These are phyloP conservation scores for Spiromastix sp. DNA, from an alignment of 2,329 filamentous ascomycete species.

Conservation along the genomic window DNA sequence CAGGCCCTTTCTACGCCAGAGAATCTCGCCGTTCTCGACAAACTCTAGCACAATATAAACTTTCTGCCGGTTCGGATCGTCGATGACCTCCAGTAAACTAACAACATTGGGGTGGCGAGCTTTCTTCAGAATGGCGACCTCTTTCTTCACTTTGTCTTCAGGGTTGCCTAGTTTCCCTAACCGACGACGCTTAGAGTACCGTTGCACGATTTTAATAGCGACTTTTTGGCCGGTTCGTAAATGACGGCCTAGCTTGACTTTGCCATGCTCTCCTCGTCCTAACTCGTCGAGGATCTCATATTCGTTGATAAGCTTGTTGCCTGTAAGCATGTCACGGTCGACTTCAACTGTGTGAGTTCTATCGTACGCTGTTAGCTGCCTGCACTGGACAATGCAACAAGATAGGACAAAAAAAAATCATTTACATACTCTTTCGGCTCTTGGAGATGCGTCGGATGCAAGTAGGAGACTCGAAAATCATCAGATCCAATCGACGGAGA, in stretches of 20 bases:
- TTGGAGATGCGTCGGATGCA: conserved; percentile 62
- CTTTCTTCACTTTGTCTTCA: conserved; percentile 71
- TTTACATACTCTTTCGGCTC: conserved; percentile 63
- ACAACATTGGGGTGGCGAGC: conserved; percentile 96
- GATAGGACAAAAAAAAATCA: conserved; percentile 4
- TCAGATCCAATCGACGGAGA: conserved; percentile 25
- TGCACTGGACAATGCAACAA: conserved; percentile 1
- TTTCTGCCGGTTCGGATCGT: conserved; percentile 91
- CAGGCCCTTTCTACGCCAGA: conserved; percentile 83
- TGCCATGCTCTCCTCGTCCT: conserved; percentile 89
- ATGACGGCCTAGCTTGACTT: conserved; percentile 89
- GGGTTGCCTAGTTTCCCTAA: conserved; percentile 65
- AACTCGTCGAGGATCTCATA: conserved; percentile 97
- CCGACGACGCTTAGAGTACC: conserved; percentile 85
- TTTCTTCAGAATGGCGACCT: conserved; percentile 97
- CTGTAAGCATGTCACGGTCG: conserved; percentile 77
- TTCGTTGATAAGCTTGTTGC: conserved; percentile 93
- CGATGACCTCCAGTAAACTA: conserved; percentile 89
- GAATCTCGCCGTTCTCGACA: conserved; percentile 85
- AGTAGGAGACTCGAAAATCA: conserved; percentile 36
- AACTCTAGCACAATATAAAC: conserved; percentile 97
- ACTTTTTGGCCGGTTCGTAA: conserved; percentile 66
- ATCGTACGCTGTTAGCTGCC: conserved; percentile 3
- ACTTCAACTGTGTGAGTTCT: conserved; percentile 86
- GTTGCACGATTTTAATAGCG: conserved; percentile 96